These are phyloP conservation scores for Diaporthe helianthi DNA, from an alignment of 2,329 filamentous ascomycete genomes.

Conservation along the genomic window DNA sequence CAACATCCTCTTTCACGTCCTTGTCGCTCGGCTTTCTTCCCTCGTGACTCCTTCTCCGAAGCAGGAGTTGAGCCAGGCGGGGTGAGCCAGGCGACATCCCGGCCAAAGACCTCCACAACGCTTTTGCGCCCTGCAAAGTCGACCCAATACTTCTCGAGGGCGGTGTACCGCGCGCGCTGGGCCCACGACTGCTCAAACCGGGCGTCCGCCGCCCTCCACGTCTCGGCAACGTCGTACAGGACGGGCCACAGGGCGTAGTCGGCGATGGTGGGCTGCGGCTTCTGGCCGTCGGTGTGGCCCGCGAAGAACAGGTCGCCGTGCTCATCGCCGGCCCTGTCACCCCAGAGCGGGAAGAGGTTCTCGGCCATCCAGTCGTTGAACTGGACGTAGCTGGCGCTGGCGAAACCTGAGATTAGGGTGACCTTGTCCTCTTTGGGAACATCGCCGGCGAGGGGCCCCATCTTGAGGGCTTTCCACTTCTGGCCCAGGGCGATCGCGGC, in stretches of 20 bases:
- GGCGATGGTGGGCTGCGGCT: conserved; percentile 48
- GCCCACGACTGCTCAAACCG: conserved; percentile 38
- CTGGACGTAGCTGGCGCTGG: conserved; percentile 43
- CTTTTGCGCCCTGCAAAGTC: conserved; percentile 38
- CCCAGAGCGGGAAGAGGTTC: neutral
- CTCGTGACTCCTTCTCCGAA: neutral
- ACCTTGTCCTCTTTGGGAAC: conserved; percentile 6
- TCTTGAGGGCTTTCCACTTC: conserved; percentile 42
- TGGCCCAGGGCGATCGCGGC: conserved; percentile 48
- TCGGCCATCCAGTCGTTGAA: conserved; percentile 20
- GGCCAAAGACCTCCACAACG: conserved; percentile 31
- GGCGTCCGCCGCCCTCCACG: conserved; percentile 42
- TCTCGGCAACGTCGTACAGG: conserved; percentile 53
- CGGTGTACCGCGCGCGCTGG: conserved; percentile 29
- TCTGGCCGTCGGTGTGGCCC: conserved; percentile 39
- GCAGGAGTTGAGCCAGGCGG: neutral
- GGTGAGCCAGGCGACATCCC: neutral
- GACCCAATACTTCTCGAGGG: conserved; percentile 49
- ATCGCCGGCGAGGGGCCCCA: neutral
- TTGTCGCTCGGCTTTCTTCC: neutral
- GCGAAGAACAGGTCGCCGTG: conserved; percentile 50
- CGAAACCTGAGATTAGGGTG: conserved; percentile 38
- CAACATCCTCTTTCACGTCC: neutral
- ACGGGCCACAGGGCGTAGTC: conserved; percentile 67
- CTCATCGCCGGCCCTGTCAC: conserved; percentile 46